Percentiles rank a stretch among this genome's conserved stretches.
phyloP scores from a whole-genome alignment of 768 basidiomycete genomes.

The Imleria badia region DNA sequence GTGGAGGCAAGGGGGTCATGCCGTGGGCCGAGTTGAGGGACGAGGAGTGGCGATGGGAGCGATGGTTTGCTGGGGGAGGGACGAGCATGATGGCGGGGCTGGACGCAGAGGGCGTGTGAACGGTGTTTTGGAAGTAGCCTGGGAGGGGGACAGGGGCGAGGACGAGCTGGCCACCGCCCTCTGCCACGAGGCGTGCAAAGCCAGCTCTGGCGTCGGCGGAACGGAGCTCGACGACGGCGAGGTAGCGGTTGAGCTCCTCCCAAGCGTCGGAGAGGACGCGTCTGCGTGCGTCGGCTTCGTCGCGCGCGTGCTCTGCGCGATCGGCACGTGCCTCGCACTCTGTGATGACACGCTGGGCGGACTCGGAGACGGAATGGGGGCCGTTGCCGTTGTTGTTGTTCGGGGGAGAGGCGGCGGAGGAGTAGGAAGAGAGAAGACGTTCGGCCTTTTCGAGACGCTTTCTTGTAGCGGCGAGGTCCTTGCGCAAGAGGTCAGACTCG shows the following conservation, averaged over 20 bases:
- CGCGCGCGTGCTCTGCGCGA: slow-evolving; percentile 51
- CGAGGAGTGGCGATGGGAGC: slow-evolving; percentile 22
- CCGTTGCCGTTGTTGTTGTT: slow-evolving; percentile 14
- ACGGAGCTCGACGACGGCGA: slow-evolving; percentile 44
- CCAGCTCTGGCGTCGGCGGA: slow-evolving; percentile 49
- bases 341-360: slow-evolving; percentile 38
- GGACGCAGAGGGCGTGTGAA: slow-evolving; percentile 18
- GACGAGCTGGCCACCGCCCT: slow-evolving; percentile 46
- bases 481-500: slow-evolving; percentile 51
- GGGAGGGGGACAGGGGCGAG: slow-evolving; percentile 35
- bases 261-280: slow-evolving; percentile 48
- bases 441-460: slow-evolving; percentile 59
- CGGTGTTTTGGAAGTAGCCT: slow-evolving; percentile 7
- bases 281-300: slow-evolving; percentile 53
- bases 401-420: slow-evolving; percentile 20
- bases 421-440: slow-evolving; percentile 36
- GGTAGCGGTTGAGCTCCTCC: slow-evolving; percentile 49
- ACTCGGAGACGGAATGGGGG: slow-evolving; percentile 24
- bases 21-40: slow-evolving; percentile 30
- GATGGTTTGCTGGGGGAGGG: slow-evolving; percentile 15
- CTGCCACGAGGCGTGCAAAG: slow-evolving; percentile 44
- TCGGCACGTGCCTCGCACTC: slow-evolving; percentile 51
- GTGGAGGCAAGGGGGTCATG: slow-evolving; percentile 38
- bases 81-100: slow-evolving; percentile 30
- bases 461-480: slow-evolving; percentile 41